Conservation (phyloP, 2,329 filamentous ascomycete species). For the Diaporthe sp. region DNA sequence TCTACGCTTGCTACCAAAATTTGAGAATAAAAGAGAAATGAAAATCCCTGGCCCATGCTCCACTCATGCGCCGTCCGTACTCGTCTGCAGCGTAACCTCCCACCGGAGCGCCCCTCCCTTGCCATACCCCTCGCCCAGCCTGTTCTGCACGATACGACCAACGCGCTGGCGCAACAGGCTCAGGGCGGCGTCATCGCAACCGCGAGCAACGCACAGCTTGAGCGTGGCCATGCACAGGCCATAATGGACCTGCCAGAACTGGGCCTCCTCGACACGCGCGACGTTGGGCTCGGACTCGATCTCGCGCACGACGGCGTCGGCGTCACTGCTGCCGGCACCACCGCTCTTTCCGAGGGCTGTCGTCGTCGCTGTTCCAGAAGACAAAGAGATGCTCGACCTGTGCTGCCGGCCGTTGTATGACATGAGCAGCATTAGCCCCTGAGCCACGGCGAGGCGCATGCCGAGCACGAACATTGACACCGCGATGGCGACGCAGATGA, state of each 20-base stretch:
- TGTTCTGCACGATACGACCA: slow-evolving; percentile 82
- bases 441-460: slow-evolving; percentile 82
- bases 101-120: slow-evolving; percentile 83
- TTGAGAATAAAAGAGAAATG: neutral
- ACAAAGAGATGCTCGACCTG: slow-evolving; percentile 4
- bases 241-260: slow-evolving; percentile 99
- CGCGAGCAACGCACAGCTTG: slow-evolving; percentile 77
- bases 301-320: slow-evolving; percentile 81
- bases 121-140: slow-evolving; percentile 89
- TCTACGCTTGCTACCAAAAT: slow-evolving; percentile 15
- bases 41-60: neutral
- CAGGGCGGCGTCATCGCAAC: slow-evolving; percentile 77
- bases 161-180: slow-evolving; percentile 82
- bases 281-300: slow-evolving; percentile 86
- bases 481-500: slow-evolving; percentile 85
- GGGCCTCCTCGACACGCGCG: slow-evolving; percentile 84
- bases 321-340: slow-evolving; percentile 50
- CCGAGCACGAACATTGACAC: slow-evolving; percentile 91
- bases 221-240: slow-evolving; percentile 96
- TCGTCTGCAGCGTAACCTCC: slow-evolving; percentile 93
- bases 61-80: slow-evolving; percentile 48
- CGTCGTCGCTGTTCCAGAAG: neutral
- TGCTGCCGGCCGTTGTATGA: slow-evolving; percentile 71
- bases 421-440: slow-evolving; percentile 97
- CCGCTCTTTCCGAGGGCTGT: slow-evolving; percentile 41